Evolutionary conservation across 2,329 filamentous ascomycete genomes (phyloP).

Genomic region (Lasiodiplodia sp.): DNA sequence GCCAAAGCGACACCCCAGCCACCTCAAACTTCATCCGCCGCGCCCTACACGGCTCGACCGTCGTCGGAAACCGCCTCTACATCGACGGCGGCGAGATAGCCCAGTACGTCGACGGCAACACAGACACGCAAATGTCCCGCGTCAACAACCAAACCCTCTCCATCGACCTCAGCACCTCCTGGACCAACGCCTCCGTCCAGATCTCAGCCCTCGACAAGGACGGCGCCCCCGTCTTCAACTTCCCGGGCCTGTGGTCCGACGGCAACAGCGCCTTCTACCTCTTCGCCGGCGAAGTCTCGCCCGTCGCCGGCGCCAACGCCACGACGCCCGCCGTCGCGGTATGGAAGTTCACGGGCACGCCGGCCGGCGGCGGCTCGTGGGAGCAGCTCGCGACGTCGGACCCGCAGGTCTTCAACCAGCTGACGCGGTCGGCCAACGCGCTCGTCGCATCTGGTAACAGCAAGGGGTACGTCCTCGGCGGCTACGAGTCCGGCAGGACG

Average conservation of each 20-base stretch:
- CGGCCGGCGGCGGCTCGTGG: not conserved
- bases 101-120: slow-evolving; percentile 4
- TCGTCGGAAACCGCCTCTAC: slow-evolving; percentile 5
- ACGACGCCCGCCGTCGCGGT: not conserved
- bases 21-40: slow-evolving; percentile 4
- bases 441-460: not conserved
- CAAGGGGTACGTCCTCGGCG: slow-evolving; percentile 11
- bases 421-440: not conserved
- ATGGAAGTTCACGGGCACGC: not conserved
- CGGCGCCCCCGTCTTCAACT: not conserved
- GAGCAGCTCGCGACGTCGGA: not conserved
- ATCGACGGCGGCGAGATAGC: slow-evolving; percentile 9
- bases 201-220: slow-evolving; percentile 4
- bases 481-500: not conserved
- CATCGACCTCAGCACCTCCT: slow-evolving; percentile 21
- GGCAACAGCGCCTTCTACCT: slow-evolving; percentile 6
- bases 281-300: not conserved
- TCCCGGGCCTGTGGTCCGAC: slow-evolving; percentile 6
- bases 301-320: not conserved
- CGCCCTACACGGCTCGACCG: not conserved
- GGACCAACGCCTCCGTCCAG: slow-evolving; percentile 11
- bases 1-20: not conserved
- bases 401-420: not conserved
- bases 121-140: not conserved
- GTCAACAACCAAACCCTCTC: slow-evolving; percentile 6